Evolutionary conservation across 495 filamentous ascomycete genomes (phyloP), one percentile per base, ranked within the genome.

Genomic region (Glarea lozoyensis): DNA sequence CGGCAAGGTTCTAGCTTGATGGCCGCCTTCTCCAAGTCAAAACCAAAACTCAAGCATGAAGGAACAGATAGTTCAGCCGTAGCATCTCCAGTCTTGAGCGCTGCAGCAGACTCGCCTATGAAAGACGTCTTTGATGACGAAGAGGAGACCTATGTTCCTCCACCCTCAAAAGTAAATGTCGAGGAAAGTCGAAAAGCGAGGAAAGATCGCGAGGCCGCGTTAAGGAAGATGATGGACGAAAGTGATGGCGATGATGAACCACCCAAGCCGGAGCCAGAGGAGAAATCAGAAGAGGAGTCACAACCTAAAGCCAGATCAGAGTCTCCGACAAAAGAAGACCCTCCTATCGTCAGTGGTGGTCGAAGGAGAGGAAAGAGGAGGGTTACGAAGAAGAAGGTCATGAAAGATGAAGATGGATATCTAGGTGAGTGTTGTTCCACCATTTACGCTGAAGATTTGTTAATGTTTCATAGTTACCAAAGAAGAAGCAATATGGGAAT

Each of bases 361-460:
- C 75, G 88, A 42, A 71, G 86, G 22, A 73, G 90, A 45, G 89
- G 87, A 38, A 79, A 78, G 61, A 76, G 92, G 44, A 80, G 81
- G 54, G 72, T 97, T 9, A 88, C 82, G 72, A 88, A 84, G 64
- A 97, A 92, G 72, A 84, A 82, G 25, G 25, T 29, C 7, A n/a
- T 7, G 7, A 29, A 29, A 29, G 93, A 98, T 56, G 86, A 89
- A 31, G 86, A 97, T 47, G 90, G 92, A 29, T 98, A 94, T 59
- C 67, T 98, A 11, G 86, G 87, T 90, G 70, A 49, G 79, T 68
- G 36, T 23, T 0, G 15, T 12, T 10, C 20, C 21, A 16, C 22
- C 30, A 29, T 7, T 29, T 29, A 29, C n/a, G 25, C 7, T 29
- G 25, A 29, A 7, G n/a, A n/a, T n/a, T n/a, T 29, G 25, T 40